Conservation (phyloP, 2,329 filamentous ascomycete genomes). For the Aureobasidium zeae region DNA sequence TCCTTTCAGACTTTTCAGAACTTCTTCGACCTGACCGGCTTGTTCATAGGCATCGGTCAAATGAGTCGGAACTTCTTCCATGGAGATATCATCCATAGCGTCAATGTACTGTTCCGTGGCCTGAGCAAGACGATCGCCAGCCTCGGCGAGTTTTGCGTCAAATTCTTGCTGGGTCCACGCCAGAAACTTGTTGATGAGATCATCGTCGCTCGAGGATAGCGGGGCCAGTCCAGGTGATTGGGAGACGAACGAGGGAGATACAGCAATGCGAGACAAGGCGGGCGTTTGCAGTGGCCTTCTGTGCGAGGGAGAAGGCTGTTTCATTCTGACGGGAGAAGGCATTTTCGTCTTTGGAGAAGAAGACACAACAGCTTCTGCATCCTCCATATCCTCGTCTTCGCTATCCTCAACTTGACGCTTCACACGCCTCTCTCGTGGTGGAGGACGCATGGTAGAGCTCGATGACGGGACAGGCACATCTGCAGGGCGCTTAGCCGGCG, state of each 20-base stretch:
- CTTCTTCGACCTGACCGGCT: conserved; percentile 4
- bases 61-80: conserved; percentile 12
- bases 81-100: conserved; percentile 12
- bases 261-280: neutral
- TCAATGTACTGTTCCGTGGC: conserved; percentile 15
- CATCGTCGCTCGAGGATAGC: conserved; percentile 7
- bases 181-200: conserved; percentile 9
- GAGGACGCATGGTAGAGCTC: conserved; percentile 11
- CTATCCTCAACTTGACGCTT: conserved; percentile 6
- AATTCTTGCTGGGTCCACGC: conserved; percentile 9
- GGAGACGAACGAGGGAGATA: neutral
- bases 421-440: neutral
- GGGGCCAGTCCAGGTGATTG: conserved; percentile 4
- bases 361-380: conserved; percentile 8
- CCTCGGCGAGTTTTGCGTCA: neutral
- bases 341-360: conserved; percentile 8
- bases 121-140: conserved; percentile 3
- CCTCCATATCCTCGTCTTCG: conserved; percentile 14
- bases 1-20: conserved; percentile 4
- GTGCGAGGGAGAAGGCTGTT: conserved; percentile 6
- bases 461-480: conserved; percentile 7
- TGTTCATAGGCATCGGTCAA: conserved; percentile 1
- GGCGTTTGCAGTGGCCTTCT: conserved; percentile 9
- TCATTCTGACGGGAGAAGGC: conserved; percentile 12
- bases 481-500: neutral